Conservation (phyloP, 2,329 filamentous ascomycete genomes). For the Fusarium liriodendri region DNA sequence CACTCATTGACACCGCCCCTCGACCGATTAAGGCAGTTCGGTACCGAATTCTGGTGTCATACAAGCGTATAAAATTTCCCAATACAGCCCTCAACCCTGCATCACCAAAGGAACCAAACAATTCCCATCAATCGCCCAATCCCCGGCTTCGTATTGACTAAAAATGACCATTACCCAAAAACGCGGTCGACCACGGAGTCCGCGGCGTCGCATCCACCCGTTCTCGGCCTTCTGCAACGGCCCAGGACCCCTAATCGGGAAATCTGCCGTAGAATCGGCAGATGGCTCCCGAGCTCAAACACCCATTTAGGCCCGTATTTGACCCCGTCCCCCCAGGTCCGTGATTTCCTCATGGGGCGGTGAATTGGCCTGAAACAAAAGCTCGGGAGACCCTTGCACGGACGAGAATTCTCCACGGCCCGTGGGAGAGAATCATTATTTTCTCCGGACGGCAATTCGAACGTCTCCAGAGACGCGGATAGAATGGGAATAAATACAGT, state of each 20-base stretch:
- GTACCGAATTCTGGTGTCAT: neutral
- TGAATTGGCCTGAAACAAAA: slow-evolving; percentile 4
- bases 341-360: slow-evolving; percentile 1
- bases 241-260: neutral
- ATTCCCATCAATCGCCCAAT: slow-evolving; percentile 6
- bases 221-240: neutral
- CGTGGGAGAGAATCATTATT: neutral
- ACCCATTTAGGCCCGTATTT: neutral
- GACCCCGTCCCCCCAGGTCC: neutral
- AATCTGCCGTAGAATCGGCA: neutral
- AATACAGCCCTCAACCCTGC: neutral
- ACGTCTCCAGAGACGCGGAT: neutral
- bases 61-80: neutral
- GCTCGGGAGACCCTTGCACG: neutral
- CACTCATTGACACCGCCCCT: neutral
- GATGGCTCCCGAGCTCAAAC: neutral
- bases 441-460: neutral
- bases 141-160: neutral
- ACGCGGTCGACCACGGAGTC: neutral
- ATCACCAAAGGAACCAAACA: neutral
- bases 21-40: neutral
- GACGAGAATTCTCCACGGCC: slow-evolving; percentile 14
- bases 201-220: neutral
- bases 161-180: neutral
- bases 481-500: neutral